These are phyloP conservation scores for Globisporangium lucens DNA, from an alignment of 352 stramenopile genomes.

Conservation along the genomic window DNA sequence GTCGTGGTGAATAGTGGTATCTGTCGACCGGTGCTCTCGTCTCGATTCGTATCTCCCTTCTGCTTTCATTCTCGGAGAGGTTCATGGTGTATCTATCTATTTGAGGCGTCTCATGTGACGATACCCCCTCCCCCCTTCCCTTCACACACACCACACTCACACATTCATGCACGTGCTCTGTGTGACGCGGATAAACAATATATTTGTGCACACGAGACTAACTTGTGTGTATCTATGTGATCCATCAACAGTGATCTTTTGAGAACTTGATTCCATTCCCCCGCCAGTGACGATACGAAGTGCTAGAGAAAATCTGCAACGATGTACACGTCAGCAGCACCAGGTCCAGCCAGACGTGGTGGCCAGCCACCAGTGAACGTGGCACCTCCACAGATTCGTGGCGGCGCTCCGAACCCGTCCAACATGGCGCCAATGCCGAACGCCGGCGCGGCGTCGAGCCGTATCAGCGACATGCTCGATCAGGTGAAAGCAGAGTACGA, in stretches of 20 bases:
- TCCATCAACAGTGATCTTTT: constrained; percentile 10
- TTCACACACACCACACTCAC: not conserved
- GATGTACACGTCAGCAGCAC: constrained; percentile 74
- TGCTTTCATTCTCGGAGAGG: not conserved
- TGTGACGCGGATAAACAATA: no score
- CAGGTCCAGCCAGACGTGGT: constrained; percentile 45
- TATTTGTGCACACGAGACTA: not conserved
- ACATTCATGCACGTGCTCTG: not conserved
- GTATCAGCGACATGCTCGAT: constrained; percentile 81
- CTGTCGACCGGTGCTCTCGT: not conserved
- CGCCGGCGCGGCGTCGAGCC: constrained; percentile 40
- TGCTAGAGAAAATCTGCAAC: not conserved
- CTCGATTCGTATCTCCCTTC: not conserved
- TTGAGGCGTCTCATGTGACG: no score
- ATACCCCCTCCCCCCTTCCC: not conserved
- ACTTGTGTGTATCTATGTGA: not conserved
- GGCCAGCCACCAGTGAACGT: constrained; percentile 64
- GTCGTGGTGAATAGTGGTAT: not conserved
- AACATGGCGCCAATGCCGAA: constrained; percentile 45
- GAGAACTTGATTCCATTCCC: not conserved
- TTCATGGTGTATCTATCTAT: not conserved
- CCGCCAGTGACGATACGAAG: not conserved
- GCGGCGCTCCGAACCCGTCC: constrained; percentile 40
- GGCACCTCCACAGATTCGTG: constrained; percentile 57
- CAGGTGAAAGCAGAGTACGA: constrained; percentile 85